Evolutionary conservation across 2,329 filamentous ascomycete genomes (phyloP), one percentile per base, ranked within the genome.

Genomic region (Cercospora berteroae): DNA sequence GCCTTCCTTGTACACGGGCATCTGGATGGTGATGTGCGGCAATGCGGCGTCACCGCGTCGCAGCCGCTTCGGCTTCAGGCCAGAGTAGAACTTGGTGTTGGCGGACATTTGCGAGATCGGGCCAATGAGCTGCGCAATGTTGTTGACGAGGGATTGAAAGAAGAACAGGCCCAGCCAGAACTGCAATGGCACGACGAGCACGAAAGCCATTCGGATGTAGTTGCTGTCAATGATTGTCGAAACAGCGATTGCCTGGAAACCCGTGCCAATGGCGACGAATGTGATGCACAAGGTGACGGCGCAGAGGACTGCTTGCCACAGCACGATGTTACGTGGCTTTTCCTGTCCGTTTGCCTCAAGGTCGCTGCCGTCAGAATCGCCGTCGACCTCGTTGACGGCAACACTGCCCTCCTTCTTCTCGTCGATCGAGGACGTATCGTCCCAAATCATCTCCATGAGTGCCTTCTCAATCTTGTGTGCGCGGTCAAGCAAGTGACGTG

Each of bases 381-480:
- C 66, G 72, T 63, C 36, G 67, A 75, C 70, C 62, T 77, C 76
- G 29, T 73, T 70, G 65, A 77, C 72, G 10, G 79, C 76, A 25
- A 80, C 75, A 44, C 67, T 72, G 63, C 80, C 79, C 31, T 79
- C 77, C 16, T 84, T 81, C 52, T 80, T 81, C 13, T 83, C 80
- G 3, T 79, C 74, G 1, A 81, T 79, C 1, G 81, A 79, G 12
- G 80, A 78, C 23, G 61, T 62, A 18, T 80, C 76, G 12, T 81
- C 82, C 86, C 87, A 90, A 52, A 89, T 86, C 80, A 86, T 85
- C 69, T 82, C 79, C 77, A 89, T 84, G 63, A 89, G 78, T 44
- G 83, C 81, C 61, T 79, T 75, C 74, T 88, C 85, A 36, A 89
- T 81, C 52, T 79, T 79, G 63, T 82, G 79, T 0, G 83, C 85